Evolutionary conservation across 169 alveolate species (phyloP).

Genomic region (Babesia caballi): DNA sequence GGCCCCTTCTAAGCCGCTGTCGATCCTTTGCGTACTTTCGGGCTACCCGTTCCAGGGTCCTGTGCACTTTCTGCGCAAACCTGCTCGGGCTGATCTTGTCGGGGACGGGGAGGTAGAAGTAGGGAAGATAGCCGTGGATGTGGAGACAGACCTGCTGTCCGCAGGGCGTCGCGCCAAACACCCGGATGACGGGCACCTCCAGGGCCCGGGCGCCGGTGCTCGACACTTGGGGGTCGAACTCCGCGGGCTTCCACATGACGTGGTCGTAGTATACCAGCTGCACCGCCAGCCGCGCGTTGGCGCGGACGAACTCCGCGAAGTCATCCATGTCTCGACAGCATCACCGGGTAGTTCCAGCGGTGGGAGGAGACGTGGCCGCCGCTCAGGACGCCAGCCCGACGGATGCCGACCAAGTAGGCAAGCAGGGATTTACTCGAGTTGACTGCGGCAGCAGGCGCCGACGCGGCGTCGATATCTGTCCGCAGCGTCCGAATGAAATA

Average conservation of each 20-base stretch:
- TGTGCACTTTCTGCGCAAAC: slow-evolving; percentile 7
- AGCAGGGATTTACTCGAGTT: not conserved
- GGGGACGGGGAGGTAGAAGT: slow-evolving; percentile 29
- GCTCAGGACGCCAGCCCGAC: slow-evolving; percentile 12
- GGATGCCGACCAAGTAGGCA: slow-evolving; percentile 24
- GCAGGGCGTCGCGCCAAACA: slow-evolving; percentile 5
- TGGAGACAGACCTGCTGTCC: slow-evolving; percentile 33
- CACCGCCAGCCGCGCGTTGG: slow-evolving; percentile 29
- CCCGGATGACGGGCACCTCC: slow-evolving; percentile 29
- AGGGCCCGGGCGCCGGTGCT: not conserved
- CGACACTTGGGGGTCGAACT: slow-evolving; percentile 19
- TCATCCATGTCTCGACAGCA: slow-evolving; percentile 26
- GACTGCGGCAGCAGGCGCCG: not conserved
- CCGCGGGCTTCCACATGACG: slow-evolving; percentile 19
- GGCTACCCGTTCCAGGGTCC: slow-evolving; percentile 9
- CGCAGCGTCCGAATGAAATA: not conserved
- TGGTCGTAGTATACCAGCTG: slow-evolving; percentile 26
- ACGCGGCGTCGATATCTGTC: not conserved
- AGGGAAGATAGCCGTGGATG: slow-evolving; percentile 28
- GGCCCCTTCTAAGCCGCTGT: not conserved
- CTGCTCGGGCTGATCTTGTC: not conserved
- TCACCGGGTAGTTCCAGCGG: slow-evolving; percentile 62
- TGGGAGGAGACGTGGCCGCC: slow-evolving; percentile 34
- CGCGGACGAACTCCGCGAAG: not conserved
- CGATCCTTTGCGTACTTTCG: not conserved